Base-by-base conservation (phyloP, 257 asterid species). In the Rauvolfia tetraphylla region DNA sequence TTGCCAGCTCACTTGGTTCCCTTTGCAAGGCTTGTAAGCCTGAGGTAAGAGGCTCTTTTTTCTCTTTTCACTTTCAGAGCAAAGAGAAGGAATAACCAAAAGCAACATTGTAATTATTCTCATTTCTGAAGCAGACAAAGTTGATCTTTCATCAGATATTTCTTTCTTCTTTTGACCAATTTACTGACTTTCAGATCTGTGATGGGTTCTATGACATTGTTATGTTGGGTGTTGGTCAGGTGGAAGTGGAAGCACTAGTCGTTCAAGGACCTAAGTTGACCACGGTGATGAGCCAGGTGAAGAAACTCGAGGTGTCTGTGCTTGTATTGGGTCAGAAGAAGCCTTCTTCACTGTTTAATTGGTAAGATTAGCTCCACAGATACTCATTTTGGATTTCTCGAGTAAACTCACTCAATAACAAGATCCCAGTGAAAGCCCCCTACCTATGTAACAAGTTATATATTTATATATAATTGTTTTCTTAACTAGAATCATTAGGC, bases 281-380 rank as follows among this genome's bases (percentile, higher is more conserved):
- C n/a, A 92, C 96, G 9, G 89, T 92, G 18, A 84, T 88, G 86
- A 90, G 89, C 87, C 98, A 94, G 72, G 98, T 94, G 57, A 89
- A 90, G 89, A 94, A 90, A 86, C 97, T 92, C 13, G 97, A 92
- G 79, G 97, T 94, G 14, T 89, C 96, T 82, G 98, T 94, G 65
- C 87, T 94, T 23, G 92, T 94, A 22, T 74, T 92, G 79, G 97
- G 97, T 15, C 97, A 94, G 78, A 89, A 86, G 75, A 86, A 85
- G 79, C 85, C 88, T 62, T 86, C 93, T 25, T 80, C 91, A 70
- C 74, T 90, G 61, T 87, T 90, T 77, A 82, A 66, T 67, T 90
- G 92, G 96, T 91, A 41, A 74, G 91, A 65, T 22, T 20, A 9
- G 39, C 18, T 14, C 29, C 27, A 20, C 12, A 36, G 10, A 1